Evolutionary conservation across 2,329 filamentous ascomycete genomes (phyloP).

Genomic region (Colletotrichum navitas): DNA sequence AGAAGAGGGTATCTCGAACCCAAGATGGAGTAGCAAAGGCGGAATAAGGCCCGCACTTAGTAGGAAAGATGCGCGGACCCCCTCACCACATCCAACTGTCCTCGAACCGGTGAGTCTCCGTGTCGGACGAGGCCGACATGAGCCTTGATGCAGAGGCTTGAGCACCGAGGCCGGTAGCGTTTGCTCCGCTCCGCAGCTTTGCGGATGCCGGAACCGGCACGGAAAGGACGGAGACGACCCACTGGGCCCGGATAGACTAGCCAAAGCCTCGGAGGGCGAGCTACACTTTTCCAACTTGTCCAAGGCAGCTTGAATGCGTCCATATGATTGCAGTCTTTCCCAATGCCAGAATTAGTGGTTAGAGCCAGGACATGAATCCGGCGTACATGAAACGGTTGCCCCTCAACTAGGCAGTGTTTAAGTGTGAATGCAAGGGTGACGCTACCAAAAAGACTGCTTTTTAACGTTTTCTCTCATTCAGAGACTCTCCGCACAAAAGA

Average conservation of each 20-base stretch:
- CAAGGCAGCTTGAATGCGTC: not conserved
- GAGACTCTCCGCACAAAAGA: not conserved
- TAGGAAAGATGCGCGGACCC: too few species aligned
- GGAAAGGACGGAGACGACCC: conserved; percentile 20
- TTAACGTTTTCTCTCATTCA: not conserved
- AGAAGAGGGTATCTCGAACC: conserved; percentile 6
- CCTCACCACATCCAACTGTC: not conserved
- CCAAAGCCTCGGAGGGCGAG: not conserved
- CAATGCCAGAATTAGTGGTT: not conserved
- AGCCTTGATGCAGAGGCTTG: not conserved
- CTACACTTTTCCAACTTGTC: not conserved
- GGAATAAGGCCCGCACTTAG: not conserved
- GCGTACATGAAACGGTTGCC: not conserved
- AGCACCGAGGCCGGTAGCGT: conserved; percentile 25
- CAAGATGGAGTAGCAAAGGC: not conserved
- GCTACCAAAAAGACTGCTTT: too few species aligned
- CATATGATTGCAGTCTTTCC: not conserved
- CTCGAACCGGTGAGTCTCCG: not conserved
- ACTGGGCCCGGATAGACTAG: not conserved
- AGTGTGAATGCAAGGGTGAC: not conserved
- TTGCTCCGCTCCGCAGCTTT: conserved; percentile 13
- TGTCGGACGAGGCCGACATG: not conserved
- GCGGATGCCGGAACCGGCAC: conserved; percentile 27
- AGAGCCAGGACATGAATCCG: not conserved
- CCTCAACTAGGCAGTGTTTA: too few species aligned